A percentile compares a stretch with the other conserved stretches of the same genome.
Evolutionary conservation across 2,329 filamentous ascomycete species (phyloP).

Genomic region (Botryotinia narcissicola): DNA sequence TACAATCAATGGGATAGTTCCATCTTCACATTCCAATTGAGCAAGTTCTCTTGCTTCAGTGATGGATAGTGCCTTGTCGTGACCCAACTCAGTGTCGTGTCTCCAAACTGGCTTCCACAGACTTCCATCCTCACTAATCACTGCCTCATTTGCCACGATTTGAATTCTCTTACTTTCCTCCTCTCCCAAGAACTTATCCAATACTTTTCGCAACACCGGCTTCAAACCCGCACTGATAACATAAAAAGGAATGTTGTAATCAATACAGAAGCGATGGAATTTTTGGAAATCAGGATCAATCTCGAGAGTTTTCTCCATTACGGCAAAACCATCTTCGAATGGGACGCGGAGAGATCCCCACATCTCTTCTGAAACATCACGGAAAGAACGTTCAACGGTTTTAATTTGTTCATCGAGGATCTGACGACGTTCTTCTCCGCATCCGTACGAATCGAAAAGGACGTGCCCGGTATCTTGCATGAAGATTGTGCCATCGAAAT

Average conservation of each 20-base stretch:
- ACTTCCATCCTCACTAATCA: conserved; percentile 56
- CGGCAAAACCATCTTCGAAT: conserved; percentile 64
- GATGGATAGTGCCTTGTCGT: conserved; percentile 66
- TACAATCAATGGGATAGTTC: conserved; percentile 62
- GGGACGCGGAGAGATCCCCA: conserved; percentile 65
- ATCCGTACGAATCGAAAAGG: conserved; percentile 64
- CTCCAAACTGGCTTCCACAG: conserved; percentile 66
- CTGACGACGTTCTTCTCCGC: conserved; percentile 54
- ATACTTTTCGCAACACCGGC: conserved; percentile 58
- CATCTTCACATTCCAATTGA: conserved; percentile 54
- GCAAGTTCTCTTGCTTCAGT: conserved; percentile 57
- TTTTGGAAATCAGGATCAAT: conserved; percentile 62
- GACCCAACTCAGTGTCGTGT: conserved; percentile 62
- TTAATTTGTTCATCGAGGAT: conserved; percentile 63
- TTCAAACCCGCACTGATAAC: conserved; percentile 68
- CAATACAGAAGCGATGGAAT: conserved; percentile 64
- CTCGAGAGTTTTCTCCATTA: conserved; percentile 60
- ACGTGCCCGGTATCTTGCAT: conserved; percentile 70
- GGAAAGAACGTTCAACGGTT: conserved; percentile 62
- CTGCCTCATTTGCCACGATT: conserved; percentile 66
- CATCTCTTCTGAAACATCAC: conserved; percentile 70
- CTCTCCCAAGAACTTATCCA: conserved; percentile 64
- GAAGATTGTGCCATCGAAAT: conserved; percentile 72
- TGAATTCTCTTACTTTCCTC: conserved; percentile 47
- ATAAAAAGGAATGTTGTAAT: conserved; percentile 64